A percentile compares a stretch with the other conserved stretches of the same genome.
phyloP scores from a whole-genome alignment of 2,329 filamentous ascomycete genomes.

The Monosporascus sp. region DNA sequence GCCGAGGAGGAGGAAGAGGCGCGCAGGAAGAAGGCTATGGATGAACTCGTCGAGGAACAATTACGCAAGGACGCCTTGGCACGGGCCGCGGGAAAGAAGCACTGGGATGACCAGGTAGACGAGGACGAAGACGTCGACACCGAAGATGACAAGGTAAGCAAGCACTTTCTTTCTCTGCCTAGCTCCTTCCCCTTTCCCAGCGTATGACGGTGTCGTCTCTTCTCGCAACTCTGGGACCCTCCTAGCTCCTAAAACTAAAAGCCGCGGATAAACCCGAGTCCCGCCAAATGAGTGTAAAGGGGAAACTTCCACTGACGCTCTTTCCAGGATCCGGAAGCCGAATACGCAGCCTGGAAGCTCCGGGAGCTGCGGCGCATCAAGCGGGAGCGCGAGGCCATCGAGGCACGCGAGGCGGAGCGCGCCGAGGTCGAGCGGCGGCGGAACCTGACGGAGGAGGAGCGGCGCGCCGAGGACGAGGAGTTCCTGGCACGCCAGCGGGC shows the following conservation, averaged over 20 bases:
- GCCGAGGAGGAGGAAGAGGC: constrained; percentile 34
- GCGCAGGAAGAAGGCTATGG: constrained; percentile 63
- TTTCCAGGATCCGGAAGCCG: constrained; percentile 70
- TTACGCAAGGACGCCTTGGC: constrained; percentile 76
- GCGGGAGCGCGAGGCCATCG: constrained; percentile 78
- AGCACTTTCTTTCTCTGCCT: neutral
- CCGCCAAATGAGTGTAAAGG: neutral
- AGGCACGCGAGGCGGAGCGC: constrained; percentile 74
- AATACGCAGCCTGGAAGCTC: constrained; percentile 89
- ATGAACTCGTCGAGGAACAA: constrained; percentile 82
- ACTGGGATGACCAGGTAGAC: constrained; percentile 75
- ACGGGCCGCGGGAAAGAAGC: constrained; percentile 68
- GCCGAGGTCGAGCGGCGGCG: constrained; percentile 85
- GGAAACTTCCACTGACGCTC: neutral
- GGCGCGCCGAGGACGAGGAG: constrained; percentile 76
- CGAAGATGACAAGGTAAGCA: constrained; percentile 55
- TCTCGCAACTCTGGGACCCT: too few relatives aligned
- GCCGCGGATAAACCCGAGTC: too few relatives aligned
- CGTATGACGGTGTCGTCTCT: too few relatives aligned
- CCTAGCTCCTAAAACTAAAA: too few relatives aligned
- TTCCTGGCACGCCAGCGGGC: constrained; percentile 73
- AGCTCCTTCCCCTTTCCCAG: too few relatives aligned
- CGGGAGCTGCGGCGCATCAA: constrained; percentile 86
- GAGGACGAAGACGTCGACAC: constrained; percentile 78
- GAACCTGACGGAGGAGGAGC: constrained; percentile 81